Percentiles rank a stretch among this genome's conserved stretches.
Evolutionary conservation across 306 rosid genomes (phyloP).

Genomic region (Rubus parviflorus): DNA sequence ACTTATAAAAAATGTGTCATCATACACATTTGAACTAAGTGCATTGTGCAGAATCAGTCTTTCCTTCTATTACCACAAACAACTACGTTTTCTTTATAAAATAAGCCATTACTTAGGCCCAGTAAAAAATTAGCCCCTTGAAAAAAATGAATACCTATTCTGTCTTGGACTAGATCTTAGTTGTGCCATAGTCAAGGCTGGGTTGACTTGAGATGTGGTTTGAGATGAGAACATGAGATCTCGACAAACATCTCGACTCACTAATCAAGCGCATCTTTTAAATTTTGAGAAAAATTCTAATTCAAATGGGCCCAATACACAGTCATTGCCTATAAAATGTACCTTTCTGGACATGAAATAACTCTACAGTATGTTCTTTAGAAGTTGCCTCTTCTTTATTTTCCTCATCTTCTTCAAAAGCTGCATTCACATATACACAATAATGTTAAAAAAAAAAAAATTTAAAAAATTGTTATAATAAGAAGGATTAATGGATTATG

Average conservation of each 20-base stretch:
- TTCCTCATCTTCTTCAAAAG: background rate
- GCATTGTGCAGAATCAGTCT: background rate
- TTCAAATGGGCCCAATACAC: background rate
- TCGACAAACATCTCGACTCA: background rate
- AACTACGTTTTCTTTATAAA: background rate
- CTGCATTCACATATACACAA: background rate
- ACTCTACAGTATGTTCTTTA: background rate
- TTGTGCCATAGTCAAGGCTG: background rate
- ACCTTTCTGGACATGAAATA: slow-evolving; percentile 9
- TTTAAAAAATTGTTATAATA: no score
- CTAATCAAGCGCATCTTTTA: background rate
- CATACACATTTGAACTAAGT: background rate
- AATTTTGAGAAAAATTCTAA: background rate
- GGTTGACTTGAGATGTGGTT: background rate
- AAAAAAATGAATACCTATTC: no score
- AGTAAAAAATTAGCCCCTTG: background rate
- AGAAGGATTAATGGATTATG: background rate
- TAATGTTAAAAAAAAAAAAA: background rate
- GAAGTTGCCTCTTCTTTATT: background rate
- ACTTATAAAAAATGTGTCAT: no score
- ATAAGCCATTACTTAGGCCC: no score
- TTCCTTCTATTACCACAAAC: background rate
- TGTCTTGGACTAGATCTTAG: background rate
- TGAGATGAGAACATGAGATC: background rate
- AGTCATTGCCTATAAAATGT: background rate